phyloP scores from a whole-genome alignment of 2,329 filamentous ascomycete species.

The Paecilomyces fulvus region DNA sequence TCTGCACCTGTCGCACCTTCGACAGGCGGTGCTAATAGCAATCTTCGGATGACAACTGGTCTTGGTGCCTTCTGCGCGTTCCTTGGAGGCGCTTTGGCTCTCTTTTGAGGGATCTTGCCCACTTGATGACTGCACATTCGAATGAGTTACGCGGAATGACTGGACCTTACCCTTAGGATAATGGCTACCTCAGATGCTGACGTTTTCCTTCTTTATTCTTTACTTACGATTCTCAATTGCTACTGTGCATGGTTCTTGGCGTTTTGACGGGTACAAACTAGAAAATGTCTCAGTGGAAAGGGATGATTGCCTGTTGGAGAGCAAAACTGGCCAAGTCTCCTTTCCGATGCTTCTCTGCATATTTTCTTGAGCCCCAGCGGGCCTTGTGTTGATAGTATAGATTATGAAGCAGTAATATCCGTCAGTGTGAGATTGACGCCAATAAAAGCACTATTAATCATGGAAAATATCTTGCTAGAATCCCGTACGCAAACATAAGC shows the following conservation, averaged over 20 bases:
- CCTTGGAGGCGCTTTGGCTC: constrained; percentile 10
- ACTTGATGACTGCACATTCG: not conserved
- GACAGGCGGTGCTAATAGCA: constrained; percentile 10
- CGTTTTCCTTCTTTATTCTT: not conserved
- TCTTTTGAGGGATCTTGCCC: constrained; percentile 11
- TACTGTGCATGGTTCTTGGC: not conserved
- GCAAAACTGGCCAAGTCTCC: not conserved
- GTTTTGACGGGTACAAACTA: not conserved
- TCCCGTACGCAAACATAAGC: not conserved
- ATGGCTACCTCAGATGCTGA: not conserved
- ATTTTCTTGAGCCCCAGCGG: not conserved
- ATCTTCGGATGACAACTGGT: constrained; percentile 6
- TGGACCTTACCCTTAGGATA: not conserved
- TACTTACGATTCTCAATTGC: not conserved
- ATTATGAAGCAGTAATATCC: not conserved
- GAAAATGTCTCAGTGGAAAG: not conserved
- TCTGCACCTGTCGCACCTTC: constrained; percentile 11
- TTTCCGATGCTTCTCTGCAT: not conserved
- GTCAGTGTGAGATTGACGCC: not conserved
- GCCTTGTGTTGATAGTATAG: not conserved
- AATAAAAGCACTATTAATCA: not conserved
- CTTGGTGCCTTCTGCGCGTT: constrained; percentile 16
- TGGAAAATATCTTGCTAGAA: not conserved
- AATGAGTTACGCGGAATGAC: not conserved
- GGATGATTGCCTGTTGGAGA: not conserved